Percentiles rank a stretch among this genome's conserved stretches.
Evolutionary conservation across 352 stramenopile species (phyloP).

Genomic region (Phytophthora sansomeana): DNA sequence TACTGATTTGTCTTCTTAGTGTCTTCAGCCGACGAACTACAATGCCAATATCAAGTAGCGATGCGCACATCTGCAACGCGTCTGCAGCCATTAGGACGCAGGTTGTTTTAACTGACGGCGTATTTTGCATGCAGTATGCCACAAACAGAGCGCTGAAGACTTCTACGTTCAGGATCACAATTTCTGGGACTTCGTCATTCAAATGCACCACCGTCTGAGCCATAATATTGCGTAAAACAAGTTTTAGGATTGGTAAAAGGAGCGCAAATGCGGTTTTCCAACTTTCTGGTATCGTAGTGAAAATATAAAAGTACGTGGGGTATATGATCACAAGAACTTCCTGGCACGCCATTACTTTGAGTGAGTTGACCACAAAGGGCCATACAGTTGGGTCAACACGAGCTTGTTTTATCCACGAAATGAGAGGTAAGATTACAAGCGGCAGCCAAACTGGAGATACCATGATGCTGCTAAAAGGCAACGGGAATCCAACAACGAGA

Average conservation of each 20-base stretch:
- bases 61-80: conserved; percentile 18
- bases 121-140: conserved; percentile 43
- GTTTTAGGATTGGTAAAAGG: conserved; percentile 37
- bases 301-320: conserved; percentile 36
- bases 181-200: conserved; percentile 23
- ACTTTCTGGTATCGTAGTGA: conserved; percentile 14
- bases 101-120: conserved; percentile 32
- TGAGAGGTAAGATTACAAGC: conserved; percentile 16
- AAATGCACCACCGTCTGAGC: conserved; percentile 21
- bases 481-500: conserved; percentile 36
- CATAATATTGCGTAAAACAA: conserved; percentile 32
- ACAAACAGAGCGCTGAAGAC: conserved; percentile 49
- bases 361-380: conserved; percentile 11
- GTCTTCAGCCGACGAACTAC: not conserved
- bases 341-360: conserved; percentile 24
- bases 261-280: conserved; percentile 31
- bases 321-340: conserved; percentile 37
- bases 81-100: conserved; percentile 9
- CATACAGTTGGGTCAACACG: conserved; percentile 3
- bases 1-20: not conserved
- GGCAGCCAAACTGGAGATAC: conserved; percentile 16
- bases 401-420: conserved; percentile 10
- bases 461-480: conserved; percentile 44
- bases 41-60: conserved; percentile 19
- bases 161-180: conserved; percentile 50